phyloP scores from a whole-genome alignment of 306 rosid species.

The Lotus japonicus region DNA sequence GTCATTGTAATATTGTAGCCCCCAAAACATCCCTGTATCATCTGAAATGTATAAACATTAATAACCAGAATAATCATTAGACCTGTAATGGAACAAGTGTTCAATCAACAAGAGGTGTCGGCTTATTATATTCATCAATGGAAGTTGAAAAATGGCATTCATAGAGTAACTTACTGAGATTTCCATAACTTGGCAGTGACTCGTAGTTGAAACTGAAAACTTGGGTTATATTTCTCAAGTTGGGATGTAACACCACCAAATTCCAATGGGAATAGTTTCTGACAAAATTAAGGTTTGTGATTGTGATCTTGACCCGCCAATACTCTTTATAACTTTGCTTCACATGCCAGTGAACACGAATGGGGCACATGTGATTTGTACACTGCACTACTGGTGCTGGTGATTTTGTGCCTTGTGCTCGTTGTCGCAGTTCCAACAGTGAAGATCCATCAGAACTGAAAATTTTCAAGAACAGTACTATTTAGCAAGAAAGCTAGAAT shows the following conservation, averaged over 20 bases:
- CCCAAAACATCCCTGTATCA: constrained; percentile 86
- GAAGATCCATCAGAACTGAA: constrained; percentile 40
- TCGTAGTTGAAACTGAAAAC: constrained; percentile 81
- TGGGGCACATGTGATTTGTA: constrained; percentile 76
- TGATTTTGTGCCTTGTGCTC: not conserved
- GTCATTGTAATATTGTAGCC: constrained; percentile 60
- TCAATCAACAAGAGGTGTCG: too few species aligned
- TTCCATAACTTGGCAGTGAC: constrained; percentile 41
- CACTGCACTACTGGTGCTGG: constrained; percentile 42
- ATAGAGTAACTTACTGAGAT: constrained; percentile 46
- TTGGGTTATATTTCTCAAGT: constrained; percentile 41
- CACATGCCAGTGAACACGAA: constrained; percentile 79
- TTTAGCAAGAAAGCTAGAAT: not conserved
- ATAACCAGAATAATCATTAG: too few species aligned
- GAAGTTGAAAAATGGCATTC: not conserved
- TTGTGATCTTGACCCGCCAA: constrained; percentile 75
- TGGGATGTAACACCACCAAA: constrained; percentile 69
- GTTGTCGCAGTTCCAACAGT: constrained; percentile 38
- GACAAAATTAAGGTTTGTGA: constrained; percentile 58
- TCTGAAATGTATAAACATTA: constrained; percentile 32
- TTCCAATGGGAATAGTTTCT: constrained; percentile 78
- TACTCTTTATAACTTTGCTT: constrained; percentile 66
- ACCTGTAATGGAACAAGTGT: too few species aligned
- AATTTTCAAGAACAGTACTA: not conserved
- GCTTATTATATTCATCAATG: not conserved